Evolutionary conservation across 2,329 filamentous ascomycete species (phyloP).

Genomic region (Neonectria hederae): DNA sequence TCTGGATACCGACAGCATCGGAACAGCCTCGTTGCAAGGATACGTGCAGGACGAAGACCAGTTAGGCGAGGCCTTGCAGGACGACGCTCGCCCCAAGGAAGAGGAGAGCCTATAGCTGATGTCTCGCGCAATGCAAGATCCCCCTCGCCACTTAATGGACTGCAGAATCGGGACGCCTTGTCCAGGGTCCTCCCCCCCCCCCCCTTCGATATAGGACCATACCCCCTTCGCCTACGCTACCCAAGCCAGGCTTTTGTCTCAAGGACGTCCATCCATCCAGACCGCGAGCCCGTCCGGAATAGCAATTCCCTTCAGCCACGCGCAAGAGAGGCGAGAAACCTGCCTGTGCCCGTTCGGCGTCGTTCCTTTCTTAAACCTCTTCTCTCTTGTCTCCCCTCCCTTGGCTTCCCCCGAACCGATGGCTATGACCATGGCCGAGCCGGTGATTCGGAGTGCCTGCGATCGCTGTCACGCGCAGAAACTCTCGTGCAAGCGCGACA

Average conservation of each 20-base stretch:
- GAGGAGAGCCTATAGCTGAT: constrained; percentile 6
- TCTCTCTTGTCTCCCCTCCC: constrained; percentile 42
- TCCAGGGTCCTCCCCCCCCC: neutral
- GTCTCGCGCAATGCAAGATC: constrained; percentile 27
- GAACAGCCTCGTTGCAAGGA: constrained; percentile 34
- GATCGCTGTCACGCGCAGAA: constrained; percentile 59
- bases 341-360: constrained; percentile 18
- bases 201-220: constrained; percentile 20
- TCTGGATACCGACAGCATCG: constrained; percentile 37
- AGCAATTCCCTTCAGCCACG: neutral
- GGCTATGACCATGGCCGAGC: constrained; percentile 50
- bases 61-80: constrained; percentile 39
- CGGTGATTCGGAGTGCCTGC: constrained; percentile 55
- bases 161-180: constrained; percentile 19
- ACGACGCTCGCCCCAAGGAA: constrained; percentile 9
- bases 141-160: neutral
- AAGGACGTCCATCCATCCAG: neutral
- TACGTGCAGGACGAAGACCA: constrained; percentile 32
- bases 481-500: constrained; percentile 55
- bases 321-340: constrained; percentile 1
- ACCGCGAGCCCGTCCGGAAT: neutral
- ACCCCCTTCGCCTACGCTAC: constrained; percentile 10
- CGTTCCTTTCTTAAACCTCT: constrained; percentile 42
- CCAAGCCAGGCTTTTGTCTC: constrained; percentile 5
- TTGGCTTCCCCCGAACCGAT: constrained; percentile 32